These are phyloP conservation scores for Myochromella boudieri DNA, from an alignment of 768 basidiomycete genomes.

Conservation along the genomic window DNA sequence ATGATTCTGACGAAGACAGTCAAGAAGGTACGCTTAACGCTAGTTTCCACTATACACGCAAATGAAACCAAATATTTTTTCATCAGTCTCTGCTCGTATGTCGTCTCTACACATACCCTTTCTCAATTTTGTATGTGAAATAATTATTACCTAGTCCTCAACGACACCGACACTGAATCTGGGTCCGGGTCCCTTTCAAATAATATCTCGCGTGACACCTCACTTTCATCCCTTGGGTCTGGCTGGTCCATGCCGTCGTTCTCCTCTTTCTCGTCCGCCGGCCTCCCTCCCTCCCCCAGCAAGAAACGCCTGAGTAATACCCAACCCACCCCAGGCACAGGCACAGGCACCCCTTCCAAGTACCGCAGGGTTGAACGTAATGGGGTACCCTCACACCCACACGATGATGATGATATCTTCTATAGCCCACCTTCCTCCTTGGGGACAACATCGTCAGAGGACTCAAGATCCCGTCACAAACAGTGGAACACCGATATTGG, in stretches of 20 bases:
- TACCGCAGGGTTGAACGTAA: slow-evolving; percentile 11
- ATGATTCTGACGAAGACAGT: slow-evolving; percentile 14
- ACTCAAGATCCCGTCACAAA: background rate
- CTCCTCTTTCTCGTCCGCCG: slow-evolving; percentile 4
- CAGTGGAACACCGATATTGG: background rate
- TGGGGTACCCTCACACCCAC: background rate
- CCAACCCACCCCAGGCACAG: background rate
- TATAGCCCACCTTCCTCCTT: background rate
- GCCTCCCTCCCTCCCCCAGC: background rate
- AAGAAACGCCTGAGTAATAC: slow-evolving; percentile 7
- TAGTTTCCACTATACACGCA: too few species aligned
- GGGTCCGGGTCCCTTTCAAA: too few species aligned
- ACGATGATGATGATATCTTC: slow-evolving; percentile 5
- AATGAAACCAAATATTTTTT: too few species aligned
- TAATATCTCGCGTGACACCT: background rate
- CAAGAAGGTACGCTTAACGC: too few species aligned
- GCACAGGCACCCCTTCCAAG: slow-evolving; percentile 14
- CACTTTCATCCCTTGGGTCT: slow-evolving; percentile 9
- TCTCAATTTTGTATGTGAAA: too few species aligned
- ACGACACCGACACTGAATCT: slow-evolving; percentile 13
- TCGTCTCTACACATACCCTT: too few species aligned
- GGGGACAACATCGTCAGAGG: background rate
- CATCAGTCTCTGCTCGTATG: too few species aligned
- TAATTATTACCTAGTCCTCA: too few species aligned
- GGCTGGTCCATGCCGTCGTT: slow-evolving; percentile 4